Conservation (phyloP, 2,329 filamentous ascomycete genomes). For the Pseudohalonectria lignicola region DNA sequence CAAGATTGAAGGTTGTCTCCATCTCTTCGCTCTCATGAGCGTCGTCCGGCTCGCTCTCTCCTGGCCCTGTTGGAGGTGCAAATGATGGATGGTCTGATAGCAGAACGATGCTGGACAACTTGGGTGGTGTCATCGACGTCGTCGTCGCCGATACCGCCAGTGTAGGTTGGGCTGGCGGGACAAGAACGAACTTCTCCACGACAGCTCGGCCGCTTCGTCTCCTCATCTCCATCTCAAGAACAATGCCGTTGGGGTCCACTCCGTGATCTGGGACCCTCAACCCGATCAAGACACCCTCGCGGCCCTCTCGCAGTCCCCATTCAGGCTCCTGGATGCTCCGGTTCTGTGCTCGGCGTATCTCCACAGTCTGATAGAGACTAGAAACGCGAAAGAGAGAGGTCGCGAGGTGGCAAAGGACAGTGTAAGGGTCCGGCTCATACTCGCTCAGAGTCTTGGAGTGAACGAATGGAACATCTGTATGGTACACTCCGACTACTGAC, state of each 20-base stretch:
- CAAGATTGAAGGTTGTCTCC: slow-evolving; percentile 74
- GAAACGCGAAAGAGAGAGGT: slow-evolving; percentile 71
- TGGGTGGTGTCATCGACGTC: too few species aligned
- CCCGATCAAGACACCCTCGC: slow-evolving; percentile 69
- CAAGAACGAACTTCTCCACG: slow-evolving; percentile 51
- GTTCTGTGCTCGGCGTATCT: slow-evolving; percentile 63
- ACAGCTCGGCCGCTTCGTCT: slow-evolving; percentile 72
- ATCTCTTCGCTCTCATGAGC: slow-evolving; percentile 39
- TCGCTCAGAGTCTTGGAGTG: slow-evolving; percentile 30
- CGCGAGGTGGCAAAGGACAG: slow-evolving; percentile 71
- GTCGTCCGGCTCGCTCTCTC: slow-evolving; percentile 17
- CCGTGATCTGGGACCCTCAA: slow-evolving; percentile 27
- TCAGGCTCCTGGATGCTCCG: slow-evolving; percentile 64
- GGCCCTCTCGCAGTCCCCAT: slow-evolving; percentile 67
- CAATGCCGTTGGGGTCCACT: slow-evolving; percentile 38
- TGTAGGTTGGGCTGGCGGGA: slow-evolving; percentile 11
- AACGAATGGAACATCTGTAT: slow-evolving; percentile 61
- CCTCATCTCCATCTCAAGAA: slow-evolving; percentile 78
- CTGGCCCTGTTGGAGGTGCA: slow-evolving; percentile 30
- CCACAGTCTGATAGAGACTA: slow-evolving; percentile 63
- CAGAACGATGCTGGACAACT: slow-evolving; percentile 36
- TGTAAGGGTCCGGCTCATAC: slow-evolving; percentile 59
- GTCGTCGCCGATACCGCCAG: not conserved
- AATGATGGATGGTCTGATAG: slow-evolving; percentile 71
- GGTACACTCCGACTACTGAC: slow-evolving; percentile 71